These are phyloP conservation scores for Berkeleyomyces rouxiae DNA, from an alignment of 2,329 filamentous ascomycete genomes.

Conservation along the genomic window DNA sequence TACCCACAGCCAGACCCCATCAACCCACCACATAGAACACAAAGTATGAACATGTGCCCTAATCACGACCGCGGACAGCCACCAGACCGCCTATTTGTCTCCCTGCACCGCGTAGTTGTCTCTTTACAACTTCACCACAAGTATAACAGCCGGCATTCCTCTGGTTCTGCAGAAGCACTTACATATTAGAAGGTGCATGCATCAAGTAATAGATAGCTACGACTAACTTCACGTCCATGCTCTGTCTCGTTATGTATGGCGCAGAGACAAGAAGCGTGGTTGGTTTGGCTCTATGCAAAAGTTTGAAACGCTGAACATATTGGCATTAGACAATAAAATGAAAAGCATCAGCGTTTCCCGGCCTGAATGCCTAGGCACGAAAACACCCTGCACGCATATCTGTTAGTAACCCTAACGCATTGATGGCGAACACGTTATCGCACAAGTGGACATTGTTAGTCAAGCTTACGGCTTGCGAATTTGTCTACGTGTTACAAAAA, in stretches of 20 bases:
- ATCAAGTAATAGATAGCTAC: neutral
- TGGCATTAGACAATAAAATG: no score
- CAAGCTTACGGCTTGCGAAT: neutral
- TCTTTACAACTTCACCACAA: neutral
- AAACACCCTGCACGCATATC: neutral
- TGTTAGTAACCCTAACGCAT: neutral
- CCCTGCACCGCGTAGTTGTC: neutral
- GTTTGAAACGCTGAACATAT: neutral
- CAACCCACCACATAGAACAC: no score
- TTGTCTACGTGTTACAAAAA: neutral
- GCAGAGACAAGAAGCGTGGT: neutral
- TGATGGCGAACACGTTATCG: no score
- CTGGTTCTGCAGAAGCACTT: neutral
- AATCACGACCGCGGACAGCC: neutral
- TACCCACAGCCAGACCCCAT: no score
- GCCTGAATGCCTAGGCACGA: no score
- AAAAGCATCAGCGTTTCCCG: no score
- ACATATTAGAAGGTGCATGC: neutral
- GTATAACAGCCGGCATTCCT: neutral
- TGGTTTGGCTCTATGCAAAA: neutral
- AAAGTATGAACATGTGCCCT: no score
- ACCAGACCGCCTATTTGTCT: neutral
- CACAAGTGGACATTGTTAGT: no score
- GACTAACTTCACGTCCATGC: neutral
- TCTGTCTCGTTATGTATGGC: neutral